Evolutionary conservation across 495 filamentous ascomycete genomes (phyloP), one percentile per base, ranked within the genome.

Genomic region (Aspergillus cavernicola): DNA sequence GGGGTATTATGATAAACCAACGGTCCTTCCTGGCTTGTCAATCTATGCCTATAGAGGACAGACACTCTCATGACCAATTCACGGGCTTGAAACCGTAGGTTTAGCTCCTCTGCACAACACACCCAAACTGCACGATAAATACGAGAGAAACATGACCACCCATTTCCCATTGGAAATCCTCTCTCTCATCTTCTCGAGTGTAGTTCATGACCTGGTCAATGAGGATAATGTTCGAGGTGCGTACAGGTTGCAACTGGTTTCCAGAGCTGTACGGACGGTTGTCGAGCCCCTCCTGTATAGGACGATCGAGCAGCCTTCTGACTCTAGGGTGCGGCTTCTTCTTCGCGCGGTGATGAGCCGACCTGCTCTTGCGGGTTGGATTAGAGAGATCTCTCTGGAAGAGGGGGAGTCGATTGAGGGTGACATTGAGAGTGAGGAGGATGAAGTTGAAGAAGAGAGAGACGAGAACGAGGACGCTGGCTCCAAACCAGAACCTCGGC

Each of bases 91-190:
- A 28, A 28, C 4, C 24, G 24, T 28, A 9, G 9, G 24, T 9
- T 28, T 9, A 28, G 24, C 24, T 28, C 24, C 9, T 28, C 24
- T 4, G 4, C 4, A 28, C 24, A 4, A 4, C 24, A 28, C 24
- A 28, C 24, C n/a, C n/a, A n/a, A n/a, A n/a, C n/a, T n/a, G n/a
- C n/a, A n/a, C n/a, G n/a, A n/a, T n/a, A n/a, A 28, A 28, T 28
- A 28, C 24, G 24, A 28, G 4, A n/a, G n/a, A n/a, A 28, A 4
- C 24, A 28, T 28, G 24, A 4, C 24, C 24, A 6, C n/a, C 18
- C n/a, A 15, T 18, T 31, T 52, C 2, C 50, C 50, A 2, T n/a
- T 35, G 12, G 50, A 44, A 12, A 16, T 43, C 9, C 49, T 52
- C 16, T 41, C 28, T 35, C 16, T 52, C 5, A 52, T 52, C 29